Evolutionary conservation across 2,329 filamentous ascomycete genomes (phyloP).

Genomic region (Clonostachys rosea): DNA sequence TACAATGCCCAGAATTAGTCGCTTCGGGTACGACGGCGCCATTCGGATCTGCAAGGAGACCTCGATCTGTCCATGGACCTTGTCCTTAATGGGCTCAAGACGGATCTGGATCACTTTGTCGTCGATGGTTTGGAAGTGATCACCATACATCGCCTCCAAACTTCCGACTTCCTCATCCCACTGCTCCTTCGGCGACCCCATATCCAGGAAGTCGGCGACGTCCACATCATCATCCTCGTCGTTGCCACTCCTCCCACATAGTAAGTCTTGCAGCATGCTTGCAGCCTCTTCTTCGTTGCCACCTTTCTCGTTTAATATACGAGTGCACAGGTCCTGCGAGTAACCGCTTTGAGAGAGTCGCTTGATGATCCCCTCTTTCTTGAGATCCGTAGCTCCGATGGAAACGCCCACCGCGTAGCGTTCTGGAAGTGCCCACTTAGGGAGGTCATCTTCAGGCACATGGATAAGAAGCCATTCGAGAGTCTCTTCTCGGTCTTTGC

Average conservation of each 20-base stretch:
- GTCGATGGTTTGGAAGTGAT: conserved; percentile 59
- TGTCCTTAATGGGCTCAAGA: conserved; percentile 52
- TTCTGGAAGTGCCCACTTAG: conserved; percentile 85
- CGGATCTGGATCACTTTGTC: conserved; percentile 65
- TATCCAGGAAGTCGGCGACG: conserved; percentile 37
- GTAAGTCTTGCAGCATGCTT: conserved; percentile 65
- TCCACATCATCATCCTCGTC: conserved; percentile 22
- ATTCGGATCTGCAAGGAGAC: conserved; percentile 63
- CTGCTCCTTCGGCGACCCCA: conserved; percentile 50
- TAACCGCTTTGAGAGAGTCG: conserved; percentile 81
- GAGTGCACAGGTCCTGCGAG: conserved; percentile 75
- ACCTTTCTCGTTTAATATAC: conserved; percentile 64
- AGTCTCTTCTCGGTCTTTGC: conserved; percentile 87
- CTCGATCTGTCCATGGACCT: conserved; percentile 38
- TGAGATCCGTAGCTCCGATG: conserved; percentile 77
- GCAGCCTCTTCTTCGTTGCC: conserved; percentile 76
- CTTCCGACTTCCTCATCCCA: conserved; percentile 87
- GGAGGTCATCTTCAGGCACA: conserved; percentile 95
- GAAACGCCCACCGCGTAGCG: conserved; percentile 87
- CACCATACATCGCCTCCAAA: conserved; percentile 80
- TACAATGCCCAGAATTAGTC: conserved; percentile 64
- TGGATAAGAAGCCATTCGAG: conserved; percentile 96
- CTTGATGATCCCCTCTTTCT: conserved; percentile 76
- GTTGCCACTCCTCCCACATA: conserved; percentile 12
- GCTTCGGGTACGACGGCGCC: conserved; percentile 69